Evolutionary conservation across 345 rosid species (phyloP).

Genomic region (Citrus hindsii): DNA sequence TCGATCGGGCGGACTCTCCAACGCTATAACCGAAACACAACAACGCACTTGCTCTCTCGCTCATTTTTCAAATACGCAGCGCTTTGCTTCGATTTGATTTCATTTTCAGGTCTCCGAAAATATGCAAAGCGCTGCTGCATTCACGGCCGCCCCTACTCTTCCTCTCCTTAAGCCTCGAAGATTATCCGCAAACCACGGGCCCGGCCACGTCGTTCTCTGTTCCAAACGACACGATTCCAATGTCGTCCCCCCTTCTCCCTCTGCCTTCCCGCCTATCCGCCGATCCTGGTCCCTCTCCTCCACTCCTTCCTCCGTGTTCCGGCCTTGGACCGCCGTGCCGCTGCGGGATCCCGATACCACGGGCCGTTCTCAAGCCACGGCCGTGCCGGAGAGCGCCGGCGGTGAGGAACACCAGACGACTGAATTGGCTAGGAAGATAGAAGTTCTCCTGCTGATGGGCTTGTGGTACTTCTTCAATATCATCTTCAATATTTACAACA

Average conservation of each 20-base stretch:
- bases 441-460: slow-evolving; percentile 77
- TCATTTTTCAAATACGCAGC: neutral
- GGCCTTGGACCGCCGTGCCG: slow-evolving; percentile 66
- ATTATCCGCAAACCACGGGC: slow-evolving; percentile 14
- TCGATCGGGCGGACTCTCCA: slow-evolving; percentile 44
- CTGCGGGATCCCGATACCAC: slow-evolving; percentile 23
- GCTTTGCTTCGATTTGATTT: neutral
- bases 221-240: slow-evolving; percentile 29
- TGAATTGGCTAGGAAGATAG: slow-evolving; percentile 39
- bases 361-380: slow-evolving; percentile 53
- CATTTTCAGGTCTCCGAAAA: slow-evolving; percentile 26
- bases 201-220: slow-evolving; percentile 35
- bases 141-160: slow-evolving; percentile 35
- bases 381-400: slow-evolving; percentile 57
- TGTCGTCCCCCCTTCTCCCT: slow-evolving; percentile 40
- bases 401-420: slow-evolving; percentile 43
- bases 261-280: slow-evolving; percentile 32
- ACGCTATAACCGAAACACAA: slow-evolving; percentile 5
- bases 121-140: slow-evolving; percentile 75
- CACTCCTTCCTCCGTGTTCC: slow-evolving; percentile 29
- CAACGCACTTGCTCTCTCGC: too few relatives aligned
- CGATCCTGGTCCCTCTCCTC: slow-evolving; percentile 58
- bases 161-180: slow-evolving; percentile 34
- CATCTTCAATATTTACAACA: slow-evolving; percentile 99
- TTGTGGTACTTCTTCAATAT: slow-evolving; percentile 91